Percentiles rank a stretch among this genome's conserved stretches.
Evolutionary conservation across 2,329 filamentous ascomycete species (phyloP).

Genomic region (Aspergillus sp.): DNA sequence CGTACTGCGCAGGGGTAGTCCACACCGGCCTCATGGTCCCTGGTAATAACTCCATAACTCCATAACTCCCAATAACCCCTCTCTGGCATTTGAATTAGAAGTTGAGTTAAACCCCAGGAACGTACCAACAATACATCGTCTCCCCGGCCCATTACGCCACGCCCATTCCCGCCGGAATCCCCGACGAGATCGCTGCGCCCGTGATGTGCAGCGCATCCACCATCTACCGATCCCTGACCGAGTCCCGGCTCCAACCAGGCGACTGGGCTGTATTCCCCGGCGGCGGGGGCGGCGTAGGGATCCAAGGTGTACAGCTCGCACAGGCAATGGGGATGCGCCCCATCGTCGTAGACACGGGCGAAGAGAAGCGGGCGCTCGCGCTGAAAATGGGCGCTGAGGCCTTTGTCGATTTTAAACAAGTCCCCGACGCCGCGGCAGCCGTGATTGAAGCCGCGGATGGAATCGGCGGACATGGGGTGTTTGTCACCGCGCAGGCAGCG

Average conservation of each 20-base stretch:
- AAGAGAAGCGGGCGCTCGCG: constrained; percentile 47
- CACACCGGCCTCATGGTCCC: constrained; percentile 45
- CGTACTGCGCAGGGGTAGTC: constrained; percentile 39
- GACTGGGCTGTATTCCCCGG: constrained; percentile 49
- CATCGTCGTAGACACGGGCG: constrained; percentile 56
- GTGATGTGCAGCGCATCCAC: constrained; percentile 62
- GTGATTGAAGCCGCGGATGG: constrained; percentile 50
- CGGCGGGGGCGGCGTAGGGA: constrained; percentile 56
- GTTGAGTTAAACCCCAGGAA: constrained; percentile 33
- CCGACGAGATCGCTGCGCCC: constrained; percentile 57
- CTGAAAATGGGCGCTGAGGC: constrained; percentile 54
- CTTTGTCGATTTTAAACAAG: constrained; percentile 56
- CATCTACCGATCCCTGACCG: constrained; percentile 57
- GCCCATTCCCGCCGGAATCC: constrained; percentile 56
- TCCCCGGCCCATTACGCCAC: constrained; percentile 57
- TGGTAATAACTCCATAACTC: constrained; percentile 24
- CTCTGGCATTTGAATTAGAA: neutral
- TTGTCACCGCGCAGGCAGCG: constrained; percentile 41
- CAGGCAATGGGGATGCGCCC: constrained; percentile 57
- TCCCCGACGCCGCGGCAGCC: constrained; percentile 34
- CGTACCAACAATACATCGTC: constrained; percentile 61
- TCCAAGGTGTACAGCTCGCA: constrained; percentile 58
- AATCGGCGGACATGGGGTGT: constrained; percentile 48
- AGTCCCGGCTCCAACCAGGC: constrained; percentile 51
- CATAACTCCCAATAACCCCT: neutral